These are phyloP conservation scores for Suillus luteus DNA, from an alignment of 768 basidiomycete species.

Conservation along the genomic window DNA sequence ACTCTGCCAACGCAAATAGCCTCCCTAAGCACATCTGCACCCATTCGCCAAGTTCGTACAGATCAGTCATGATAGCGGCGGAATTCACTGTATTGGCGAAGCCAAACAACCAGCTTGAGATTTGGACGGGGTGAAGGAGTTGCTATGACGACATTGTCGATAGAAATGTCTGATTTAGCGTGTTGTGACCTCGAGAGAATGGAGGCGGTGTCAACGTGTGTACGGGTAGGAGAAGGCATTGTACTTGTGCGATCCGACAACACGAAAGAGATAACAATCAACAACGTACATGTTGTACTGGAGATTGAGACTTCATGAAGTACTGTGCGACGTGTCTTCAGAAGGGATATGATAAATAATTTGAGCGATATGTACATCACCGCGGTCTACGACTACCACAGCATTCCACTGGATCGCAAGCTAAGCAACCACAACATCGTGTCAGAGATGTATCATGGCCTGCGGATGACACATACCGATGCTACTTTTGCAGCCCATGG, in stretches of 20 bases:
- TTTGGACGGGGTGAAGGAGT: slow-evolving; percentile 11
- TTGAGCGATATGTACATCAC: too few species aligned
- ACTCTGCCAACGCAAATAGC: slow-evolving; percentile 43
- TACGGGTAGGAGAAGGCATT: slow-evolving; percentile 38
- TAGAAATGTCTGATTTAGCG: slow-evolving; percentile 9
- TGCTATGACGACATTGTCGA: slow-evolving; percentile 11
- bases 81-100: slow-evolving; percentile 27
- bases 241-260: slow-evolving; percentile 36
- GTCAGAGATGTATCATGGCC: too few species aligned
- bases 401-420: too few species aligned
- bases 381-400: too few species aligned
- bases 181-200: slow-evolving; percentile 26
- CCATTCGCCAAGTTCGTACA: slow-evolving; percentile 47
- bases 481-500: too few species aligned
- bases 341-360: too few species aligned
- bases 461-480: too few species aligned
- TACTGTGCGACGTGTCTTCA: too few species aligned
- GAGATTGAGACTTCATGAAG: too few species aligned
- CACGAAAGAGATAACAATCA: too few species aligned
- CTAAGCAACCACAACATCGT: too few species aligned
- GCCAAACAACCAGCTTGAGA: slow-evolving; percentile 46
- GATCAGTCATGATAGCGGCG: slow-evolving; percentile 26
- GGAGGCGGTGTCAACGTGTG: slow-evolving; percentile 42
- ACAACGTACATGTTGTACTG: too few species aligned
- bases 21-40: slow-evolving; percentile 48